phyloP scores from a whole-genome alignment of 352 stramenopile species.

The Peronospora belbahrii region DNA sequence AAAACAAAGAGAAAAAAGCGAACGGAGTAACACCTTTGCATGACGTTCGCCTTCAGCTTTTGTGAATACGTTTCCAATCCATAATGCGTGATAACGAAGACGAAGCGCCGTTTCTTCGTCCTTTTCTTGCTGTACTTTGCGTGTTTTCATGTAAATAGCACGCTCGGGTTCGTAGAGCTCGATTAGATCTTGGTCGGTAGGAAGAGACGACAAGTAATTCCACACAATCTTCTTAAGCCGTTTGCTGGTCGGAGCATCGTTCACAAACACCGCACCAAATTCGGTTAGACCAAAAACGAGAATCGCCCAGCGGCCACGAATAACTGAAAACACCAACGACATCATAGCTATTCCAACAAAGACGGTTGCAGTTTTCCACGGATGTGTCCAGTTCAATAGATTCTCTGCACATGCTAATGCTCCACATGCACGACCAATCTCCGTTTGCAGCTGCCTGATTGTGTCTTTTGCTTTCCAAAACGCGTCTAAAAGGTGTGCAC shows the following conservation, averaged over 20 bases:
- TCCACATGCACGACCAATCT: slow-evolving; percentile 65
- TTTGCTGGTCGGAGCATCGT: slow-evolving; percentile 74
- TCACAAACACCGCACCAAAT: slow-evolving; percentile 69
- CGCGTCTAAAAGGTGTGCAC: slow-evolving; percentile 61
- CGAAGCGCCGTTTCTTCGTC: slow-evolving; percentile 39
- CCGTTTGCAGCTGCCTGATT: slow-evolving; percentile 61
- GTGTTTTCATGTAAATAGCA: slow-evolving; percentile 47
- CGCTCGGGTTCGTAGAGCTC: slow-evolving; percentile 64
- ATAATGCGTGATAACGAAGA: slow-evolving; percentile 66
- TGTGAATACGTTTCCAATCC: slow-evolving; percentile 47
- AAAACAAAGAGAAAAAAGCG: background rate
- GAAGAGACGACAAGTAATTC: slow-evolving; percentile 76
- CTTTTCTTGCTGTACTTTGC: slow-evolving; percentile 35
- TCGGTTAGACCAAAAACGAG: slow-evolving; percentile 66
- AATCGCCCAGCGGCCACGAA: slow-evolving; percentile 68
- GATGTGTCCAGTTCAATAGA: slow-evolving; percentile 83
- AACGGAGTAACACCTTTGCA: slow-evolving; percentile 47
- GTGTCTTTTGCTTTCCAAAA: slow-evolving; percentile 84
- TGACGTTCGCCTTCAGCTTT: slow-evolving; percentile 60
- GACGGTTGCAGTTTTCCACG: slow-evolving; percentile 72
- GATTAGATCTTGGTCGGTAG: slow-evolving; percentile 74
- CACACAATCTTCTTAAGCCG: slow-evolving; percentile 68
- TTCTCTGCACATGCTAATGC: slow-evolving; percentile 67
- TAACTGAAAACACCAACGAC: slow-evolving; percentile 51
- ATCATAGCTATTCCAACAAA: slow-evolving; percentile 43